phyloP scores from a whole-genome alignment of 2,329 filamentous ascomycete genomes.

The Cytospora piceae region DNA sequence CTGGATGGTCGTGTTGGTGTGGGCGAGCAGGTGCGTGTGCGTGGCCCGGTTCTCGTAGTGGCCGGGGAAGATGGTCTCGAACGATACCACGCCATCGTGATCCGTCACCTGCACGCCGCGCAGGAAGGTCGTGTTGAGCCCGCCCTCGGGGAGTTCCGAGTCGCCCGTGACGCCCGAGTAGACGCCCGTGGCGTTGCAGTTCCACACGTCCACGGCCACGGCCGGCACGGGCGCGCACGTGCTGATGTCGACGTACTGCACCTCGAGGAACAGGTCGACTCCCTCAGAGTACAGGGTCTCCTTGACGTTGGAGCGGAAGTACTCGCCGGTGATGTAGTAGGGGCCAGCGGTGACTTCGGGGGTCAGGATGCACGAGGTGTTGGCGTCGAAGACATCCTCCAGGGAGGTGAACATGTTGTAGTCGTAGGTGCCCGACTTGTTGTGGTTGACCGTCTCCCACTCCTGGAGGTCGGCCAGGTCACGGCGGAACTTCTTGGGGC shows the following conservation, averaged over 20 bases:
- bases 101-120: conserved; percentile 30
- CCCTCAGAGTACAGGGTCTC: conserved; percentile 45
- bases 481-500: conserved; percentile 40
- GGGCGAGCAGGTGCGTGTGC: conserved; percentile 34
- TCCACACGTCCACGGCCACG: conserved; percentile 51
- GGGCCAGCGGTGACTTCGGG: conserved; percentile 43
- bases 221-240: conserved; percentile 49
- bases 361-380: conserved; percentile 42
- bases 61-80: conserved; percentile 31
- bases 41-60: conserved; percentile 29
- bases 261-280: conserved; percentile 45
- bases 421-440: conserved; percentile 36
- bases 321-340: conserved; percentile 48
- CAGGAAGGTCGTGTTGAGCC: conserved; percentile 28
- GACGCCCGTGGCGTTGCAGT: conserved; percentile 46
- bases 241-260: conserved; percentile 41
- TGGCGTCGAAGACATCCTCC: conserved; percentile 40
- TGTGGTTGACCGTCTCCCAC: conserved; percentile 43
- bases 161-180: conserved; percentile 41
- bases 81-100: conserved; percentile 26
- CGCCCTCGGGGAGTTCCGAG: conserved; percentile 30
- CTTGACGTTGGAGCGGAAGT: conserved; percentile 49
- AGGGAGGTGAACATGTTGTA: conserved; percentile 41
- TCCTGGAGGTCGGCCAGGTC: conserved; percentile 39
- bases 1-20: conserved; percentile 37